Evolutionary conservation across 2,329 filamentous ascomycete genomes (phyloP).

Genomic region (Cytospora leucostoma): DNA sequence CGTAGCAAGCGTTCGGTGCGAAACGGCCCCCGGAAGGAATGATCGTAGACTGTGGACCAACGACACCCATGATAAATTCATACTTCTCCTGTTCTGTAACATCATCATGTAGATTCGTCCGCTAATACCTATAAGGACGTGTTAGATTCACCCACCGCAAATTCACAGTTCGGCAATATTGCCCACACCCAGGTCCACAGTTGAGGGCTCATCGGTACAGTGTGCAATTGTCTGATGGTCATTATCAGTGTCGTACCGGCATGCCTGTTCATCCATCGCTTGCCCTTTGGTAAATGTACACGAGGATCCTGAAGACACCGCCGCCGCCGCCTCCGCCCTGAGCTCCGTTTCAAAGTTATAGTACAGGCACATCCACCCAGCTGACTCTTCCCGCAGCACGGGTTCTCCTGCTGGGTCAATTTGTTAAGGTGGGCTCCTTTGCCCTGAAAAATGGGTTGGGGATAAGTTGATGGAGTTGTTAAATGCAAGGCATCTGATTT

Average conservation of each 20-base stretch:
- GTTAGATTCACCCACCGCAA: background rate
- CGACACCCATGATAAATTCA: too few species aligned
- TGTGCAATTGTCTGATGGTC: constrained; percentile 18
- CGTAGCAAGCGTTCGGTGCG: background rate
- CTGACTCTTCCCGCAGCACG: constrained; percentile 8
- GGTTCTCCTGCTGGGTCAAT: background rate
- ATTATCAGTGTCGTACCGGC: constrained; percentile 18
- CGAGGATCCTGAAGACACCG: constrained; percentile 14
- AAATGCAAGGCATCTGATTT: constrained; percentile 6
- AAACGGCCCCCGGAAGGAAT: background rate
- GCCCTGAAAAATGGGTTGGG: constrained; percentile 15
- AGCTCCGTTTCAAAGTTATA: constrained; percentile 12
- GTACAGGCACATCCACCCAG: constrained; percentile 12
- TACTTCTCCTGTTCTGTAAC: too few species aligned
- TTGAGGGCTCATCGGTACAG: constrained; percentile 22
- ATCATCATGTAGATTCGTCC: too few species aligned
- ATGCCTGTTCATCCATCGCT: constrained; percentile 7
- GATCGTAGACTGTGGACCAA: background rate
- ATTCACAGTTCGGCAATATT: background rate
- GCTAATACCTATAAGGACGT: too few species aligned
- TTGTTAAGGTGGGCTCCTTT: constrained; percentile 10
- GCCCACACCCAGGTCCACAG: background rate
- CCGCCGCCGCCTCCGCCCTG: constrained; percentile 13
- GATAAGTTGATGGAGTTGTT: constrained; percentile 1
- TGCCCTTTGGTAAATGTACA: constrained; percentile 23